Evolutionary conservation across 176 grass and related monocot species (phyloP).

Genomic region (Oryza brachyantha): DNA sequence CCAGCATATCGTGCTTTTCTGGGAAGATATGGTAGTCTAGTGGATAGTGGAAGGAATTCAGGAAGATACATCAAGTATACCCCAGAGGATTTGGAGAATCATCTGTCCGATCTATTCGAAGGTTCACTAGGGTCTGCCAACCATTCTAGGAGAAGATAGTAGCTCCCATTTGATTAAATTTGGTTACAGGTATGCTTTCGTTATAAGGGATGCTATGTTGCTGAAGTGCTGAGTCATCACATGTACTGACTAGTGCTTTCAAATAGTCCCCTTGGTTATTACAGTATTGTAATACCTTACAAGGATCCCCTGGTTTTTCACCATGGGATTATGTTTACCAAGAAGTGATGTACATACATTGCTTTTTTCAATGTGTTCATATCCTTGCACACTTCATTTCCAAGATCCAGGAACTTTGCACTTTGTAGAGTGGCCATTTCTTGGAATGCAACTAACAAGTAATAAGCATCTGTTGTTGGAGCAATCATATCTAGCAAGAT

Average conservation of each 20-base stretch:
- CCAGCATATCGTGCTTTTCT: slow-evolving; percentile 93
- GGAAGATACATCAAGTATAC: slow-evolving; percentile 82
- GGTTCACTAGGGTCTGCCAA: slow-evolving; percentile 64
- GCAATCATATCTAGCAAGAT: neutral
- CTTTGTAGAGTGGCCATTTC: neutral
- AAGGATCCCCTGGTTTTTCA: slow-evolving; percentile 26
- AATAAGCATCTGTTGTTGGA: neutral
- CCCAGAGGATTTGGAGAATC: slow-evolving; percentile 83
- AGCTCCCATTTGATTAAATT: slow-evolving; percentile 32
- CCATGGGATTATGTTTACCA: slow-evolving; percentile 28
- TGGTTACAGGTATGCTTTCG: slow-evolving; percentile 43
- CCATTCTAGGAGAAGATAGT: slow-evolving; percentile 55
- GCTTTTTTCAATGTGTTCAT: slow-evolving; percentile 20
- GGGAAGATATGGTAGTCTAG: slow-evolving; percentile 74
- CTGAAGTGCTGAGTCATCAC: slow-evolving; percentile 23
- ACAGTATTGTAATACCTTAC: slow-evolving; percentile 33
- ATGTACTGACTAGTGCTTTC: neutral
- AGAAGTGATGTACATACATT: slow-evolving; percentile 41
- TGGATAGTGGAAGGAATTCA: slow-evolving; percentile 69
- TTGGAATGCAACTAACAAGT: neutral
- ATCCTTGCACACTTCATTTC: slow-evolving; percentile 21
- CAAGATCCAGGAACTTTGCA: neutral
- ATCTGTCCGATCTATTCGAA: slow-evolving; percentile 82
- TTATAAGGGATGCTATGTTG: slow-evolving; percentile 28
- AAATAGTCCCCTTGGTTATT: slow-evolving; percentile 22